Evolutionary conservation across 192 early-diverging fungal species (phyloP), one percentile per base, ranked within the genome.

Genomic region (Physocladia obscura): DNA sequence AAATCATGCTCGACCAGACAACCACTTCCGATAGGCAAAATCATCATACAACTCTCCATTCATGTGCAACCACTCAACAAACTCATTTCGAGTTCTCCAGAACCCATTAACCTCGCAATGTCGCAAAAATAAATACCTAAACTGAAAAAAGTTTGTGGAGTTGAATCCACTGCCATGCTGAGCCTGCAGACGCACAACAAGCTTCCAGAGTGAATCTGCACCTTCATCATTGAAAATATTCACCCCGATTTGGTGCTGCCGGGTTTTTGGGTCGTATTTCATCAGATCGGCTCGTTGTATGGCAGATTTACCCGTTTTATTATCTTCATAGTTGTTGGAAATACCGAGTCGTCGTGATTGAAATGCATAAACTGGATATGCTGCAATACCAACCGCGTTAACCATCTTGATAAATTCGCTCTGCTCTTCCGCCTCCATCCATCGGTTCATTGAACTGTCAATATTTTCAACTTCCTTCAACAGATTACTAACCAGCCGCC

Each of bases 81-180:
- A n/a, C n/a, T 50, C 34, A 49, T 68, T 52, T 26, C 54, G 8
- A 0, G 54, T 37, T 13, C 22, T 44, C 65, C 65, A 68, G n/a
- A 68, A 52, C 19, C 65, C 65, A 57, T 54, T 54, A 38, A 57
- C 13, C 65, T 68, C 65, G 27, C 65, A 68, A 26, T 40, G 38
- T 30, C 65, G 29, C 1, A 68, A 24, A 40, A 56, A 68, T 21
- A 55, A n/a, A 44, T 26, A 11, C 11, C 15, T 3, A n/a, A 55
- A 68, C 37, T 38, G 4, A 4, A 26, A 19, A 57, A 68, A 68
- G 11, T 68, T 22, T 4, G 21, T 13, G 36, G 30, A 11, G n/a
- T 38, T 44, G 11, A 44, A 4, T 0, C 3, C 11, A 4, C 6
- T 47, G 4, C 8, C 39, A 62, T 13, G 19, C 17, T 38, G 38